Percentiles rank a stretch among this genome's conserved stretches.
Evolutionary conservation across 805 yeast genomes (phyloP).

Genomic region (Candida loeiensis): DNA sequence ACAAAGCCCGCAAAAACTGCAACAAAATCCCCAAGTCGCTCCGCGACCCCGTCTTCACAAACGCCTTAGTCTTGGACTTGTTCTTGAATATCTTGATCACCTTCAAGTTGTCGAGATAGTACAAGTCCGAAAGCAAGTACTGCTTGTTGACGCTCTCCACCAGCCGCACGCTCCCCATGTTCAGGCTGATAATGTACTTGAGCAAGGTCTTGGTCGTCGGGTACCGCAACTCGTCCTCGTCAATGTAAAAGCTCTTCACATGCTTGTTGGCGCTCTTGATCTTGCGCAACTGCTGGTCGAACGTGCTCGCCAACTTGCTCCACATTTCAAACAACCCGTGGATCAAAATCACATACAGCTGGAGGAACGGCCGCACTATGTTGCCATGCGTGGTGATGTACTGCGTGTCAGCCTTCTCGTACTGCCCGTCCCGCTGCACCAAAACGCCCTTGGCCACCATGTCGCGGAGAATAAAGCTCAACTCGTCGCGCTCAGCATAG

Average conservation of each 20-base stretch:
- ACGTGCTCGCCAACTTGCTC: constrained; percentile 15
- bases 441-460: constrained; percentile 16
- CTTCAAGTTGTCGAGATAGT: constrained; percentile 33
- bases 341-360: constrained; percentile 30
- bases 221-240: constrained; percentile 15
- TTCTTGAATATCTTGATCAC: constrained; percentile 38
- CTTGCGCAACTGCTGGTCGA: constrained; percentile 14
- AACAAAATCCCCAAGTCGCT: constrained; percentile 26
- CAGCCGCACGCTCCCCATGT: constrained; percentile 12
- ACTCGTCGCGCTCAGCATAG: constrained; percentile 27
- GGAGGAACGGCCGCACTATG: constrained; percentile 33
- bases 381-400: constrained; percentile 25
- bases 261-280: constrained; percentile 6
- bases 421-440: constrained; percentile 13
- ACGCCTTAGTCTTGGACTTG: constrained; percentile 40
- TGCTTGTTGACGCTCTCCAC: constrained; percentile 39
- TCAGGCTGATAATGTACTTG: constrained; percentile 20
- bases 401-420: constrained; percentile 20
- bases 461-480: constrained; percentile 26
- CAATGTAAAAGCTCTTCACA: constrained; percentile 7
- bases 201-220: constrained; percentile 34
- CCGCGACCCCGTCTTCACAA: constrained; percentile 28
- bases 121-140: constrained; percentile 37
- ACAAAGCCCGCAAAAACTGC: constrained; percentile 17
- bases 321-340: constrained; percentile 12